A percentile compares a stretch with the other conserved stretches of the same genome.
phyloP scores from a whole-genome alignment of 306 rosid genomes.

The Morella rubra region DNA sequence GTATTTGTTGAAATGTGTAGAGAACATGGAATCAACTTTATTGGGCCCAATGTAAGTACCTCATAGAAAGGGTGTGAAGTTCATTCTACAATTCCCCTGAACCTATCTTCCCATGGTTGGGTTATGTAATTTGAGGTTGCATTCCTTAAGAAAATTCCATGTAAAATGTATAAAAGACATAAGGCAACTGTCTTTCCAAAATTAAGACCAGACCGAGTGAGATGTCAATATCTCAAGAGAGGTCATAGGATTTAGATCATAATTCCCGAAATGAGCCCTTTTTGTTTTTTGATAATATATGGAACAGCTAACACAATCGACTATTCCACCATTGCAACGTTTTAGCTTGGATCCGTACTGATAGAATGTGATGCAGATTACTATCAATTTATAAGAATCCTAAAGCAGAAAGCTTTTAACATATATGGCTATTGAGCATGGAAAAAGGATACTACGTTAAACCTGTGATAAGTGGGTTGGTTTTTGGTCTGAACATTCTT shows the following conservation, averaged over 20 bases:
- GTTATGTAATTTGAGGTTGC: conserved; percentile 1
- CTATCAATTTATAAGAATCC: conserved; percentile 2
- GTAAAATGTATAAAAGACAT: conserved; percentile 2
- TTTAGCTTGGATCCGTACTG: conserved; percentile 6
- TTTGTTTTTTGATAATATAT: background rate
- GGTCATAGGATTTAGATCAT: background rate
- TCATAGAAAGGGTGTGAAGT: conserved; percentile 1
- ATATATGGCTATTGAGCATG: conserved; percentile 5
- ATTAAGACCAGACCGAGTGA: conserved; percentile 9
- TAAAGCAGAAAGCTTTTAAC: background rate
- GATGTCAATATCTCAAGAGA: background rate
- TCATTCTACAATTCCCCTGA: conserved; percentile 5
- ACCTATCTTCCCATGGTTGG: conserved; percentile 18
- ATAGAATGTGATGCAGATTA: conserved; percentile 2
- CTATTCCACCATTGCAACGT: background rate
- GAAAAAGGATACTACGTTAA: conserved; percentile 1
- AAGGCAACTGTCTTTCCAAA: conserved; percentile 5
- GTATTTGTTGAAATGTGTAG: conserved; percentile 92
- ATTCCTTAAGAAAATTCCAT: background rate
- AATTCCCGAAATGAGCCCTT: background rate
- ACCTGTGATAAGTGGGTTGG: background rate
- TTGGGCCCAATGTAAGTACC: conserved; percentile 86
- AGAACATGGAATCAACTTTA: conserved; percentile 88
- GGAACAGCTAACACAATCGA: conserved; percentile 8
- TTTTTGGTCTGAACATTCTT: too few species aligned